Evolutionary conservation across 202 grass and related monocot species (phyloP).

Genomic region (Zizania palustris): DNA sequence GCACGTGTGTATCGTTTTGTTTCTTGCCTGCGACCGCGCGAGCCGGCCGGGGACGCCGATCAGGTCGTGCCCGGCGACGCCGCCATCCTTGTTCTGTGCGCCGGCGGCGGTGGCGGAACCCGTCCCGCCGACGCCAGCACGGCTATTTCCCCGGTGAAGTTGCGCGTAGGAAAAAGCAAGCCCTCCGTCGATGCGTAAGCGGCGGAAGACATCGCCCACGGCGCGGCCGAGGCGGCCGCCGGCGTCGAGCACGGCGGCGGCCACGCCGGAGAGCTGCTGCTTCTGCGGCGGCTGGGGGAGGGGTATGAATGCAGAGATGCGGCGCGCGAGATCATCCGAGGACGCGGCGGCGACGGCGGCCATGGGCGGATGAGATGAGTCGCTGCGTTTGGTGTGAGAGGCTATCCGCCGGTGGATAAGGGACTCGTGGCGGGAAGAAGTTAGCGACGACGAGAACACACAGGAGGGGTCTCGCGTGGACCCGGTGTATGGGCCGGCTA

Average conservation of each 20-base stretch:
- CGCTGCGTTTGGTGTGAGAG: background rate
- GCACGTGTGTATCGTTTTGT: background rate
- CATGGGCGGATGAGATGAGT: constrained; percentile 9
- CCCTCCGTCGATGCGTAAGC: constrained; percentile 49
- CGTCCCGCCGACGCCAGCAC: background rate
- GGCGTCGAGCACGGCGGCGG: constrained; percentile 51
- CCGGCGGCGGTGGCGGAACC: background rate
- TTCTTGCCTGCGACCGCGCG: constrained; percentile 26
- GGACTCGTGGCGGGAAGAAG: constrained; percentile 51
- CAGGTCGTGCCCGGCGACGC: background rate
- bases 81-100: background rate
- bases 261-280: constrained; percentile 51
- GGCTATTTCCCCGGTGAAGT: too few relatives aligned
- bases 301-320: constrained; percentile 32
- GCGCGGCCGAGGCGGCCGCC: constrained; percentile 54
- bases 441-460: background rate
- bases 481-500: background rate
- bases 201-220: constrained; percentile 51
- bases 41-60: constrained; percentile 5
- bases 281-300: constrained; percentile 35
- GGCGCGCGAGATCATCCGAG: constrained; percentile 32
- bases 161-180: background rate
- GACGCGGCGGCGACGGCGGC: constrained; percentile 16
- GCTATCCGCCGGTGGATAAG: constrained; percentile 51
- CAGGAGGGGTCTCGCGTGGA: background rate